Evolutionary conservation across 2,329 filamentous ascomycete species (phyloP), one percentile per base, ranked within the genome.

Genomic region (Scopulariopsis brevicaulis): DNA sequence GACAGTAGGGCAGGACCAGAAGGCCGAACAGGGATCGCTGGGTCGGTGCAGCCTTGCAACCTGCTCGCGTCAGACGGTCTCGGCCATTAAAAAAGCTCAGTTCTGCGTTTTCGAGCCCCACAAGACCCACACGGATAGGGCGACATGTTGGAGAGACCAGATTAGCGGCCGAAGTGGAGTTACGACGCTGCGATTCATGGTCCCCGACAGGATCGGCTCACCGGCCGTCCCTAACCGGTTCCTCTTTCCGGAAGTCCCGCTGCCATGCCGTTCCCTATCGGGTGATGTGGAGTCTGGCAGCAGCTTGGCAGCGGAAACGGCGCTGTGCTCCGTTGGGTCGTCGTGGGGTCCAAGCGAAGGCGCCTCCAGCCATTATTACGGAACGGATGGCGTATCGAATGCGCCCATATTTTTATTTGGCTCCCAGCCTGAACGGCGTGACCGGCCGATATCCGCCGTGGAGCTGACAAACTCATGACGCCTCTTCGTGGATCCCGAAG

Each of bases 371-470:
- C 55, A 54, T 53, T 20, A 43, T 43, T 52, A 48, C 68, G 66
- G 66, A 70, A 70, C 68, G 63, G 62, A 64, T 66, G 60, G 63
- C 65, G 68, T 69, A 61, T 72, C 68, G 66, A 68, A 70, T 66
- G 28, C 28, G 28, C 8, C 28, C 28, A 32, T 32, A 56, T 65
- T 58, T 62, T 57, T 24, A 51, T 51, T 43, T 56, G 20, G 7
- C 4, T 14, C 53, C 53, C 53, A 43, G 37, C 46, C 43, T 10
- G 15, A n/a, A 8, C 43, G 15, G 43, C 4, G 43, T 20, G n/a
- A 22, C 15, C 15, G n/a, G 40, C 11, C 11, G 5, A 46, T n/a
- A 15, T 46, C n/a, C 5, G 40, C 40, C 40, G 18, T 7, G 15
- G 15, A 46, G 46, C 46, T 24, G 46, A 50, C n/a, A 50, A n/a